A percentile compares a stretch with the other conserved stretches of the same genome.
These are phyloP conservation scores for Candida ulmi DNA, from an alignment of 805 yeast genomes.

Conservation along the genomic window DNA sequence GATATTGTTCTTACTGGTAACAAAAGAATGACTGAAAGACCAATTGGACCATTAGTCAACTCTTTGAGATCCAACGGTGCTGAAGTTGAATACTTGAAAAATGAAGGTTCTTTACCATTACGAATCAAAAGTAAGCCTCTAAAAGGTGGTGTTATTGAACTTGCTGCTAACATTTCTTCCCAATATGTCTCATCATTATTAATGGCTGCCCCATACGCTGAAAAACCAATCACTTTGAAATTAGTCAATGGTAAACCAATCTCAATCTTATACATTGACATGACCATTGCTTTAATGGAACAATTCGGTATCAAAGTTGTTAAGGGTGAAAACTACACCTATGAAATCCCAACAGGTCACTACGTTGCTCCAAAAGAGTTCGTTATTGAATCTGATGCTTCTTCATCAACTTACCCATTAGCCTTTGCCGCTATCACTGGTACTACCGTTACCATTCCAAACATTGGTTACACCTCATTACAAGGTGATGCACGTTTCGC, in stretches of 20 bases:
- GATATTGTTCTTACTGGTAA: constrained; percentile 81
- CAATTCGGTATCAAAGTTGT: constrained; percentile 79
- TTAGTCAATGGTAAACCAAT: constrained; percentile 96
- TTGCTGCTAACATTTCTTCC: constrained; percentile 94
- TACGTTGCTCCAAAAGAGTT: constrained; percentile 81
- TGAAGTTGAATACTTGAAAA: constrained; percentile 61
- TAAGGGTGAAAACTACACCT: constrained; percentile 76
- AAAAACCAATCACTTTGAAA: constrained; percentile 78
- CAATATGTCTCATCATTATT: constrained; percentile 94
- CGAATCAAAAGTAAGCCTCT: constrained; percentile 68
- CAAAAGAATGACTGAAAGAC: constrained; percentile 95
- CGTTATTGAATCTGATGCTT: constrained; percentile 93
- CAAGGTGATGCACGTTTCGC: constrained; percentile 99
- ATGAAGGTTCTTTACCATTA: constrained; percentile 81
- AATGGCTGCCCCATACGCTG: constrained; percentile 97
- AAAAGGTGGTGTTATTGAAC: constrained; percentile 86
- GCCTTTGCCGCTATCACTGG: constrained; percentile 98
- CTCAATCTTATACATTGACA: constrained; percentile 90
- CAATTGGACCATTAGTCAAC: constrained; percentile 93
- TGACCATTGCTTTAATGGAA: constrained; percentile 95
- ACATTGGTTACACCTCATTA: constrained; percentile 83
- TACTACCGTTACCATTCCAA: constrained; percentile 86
- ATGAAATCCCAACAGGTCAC: constrained; percentile 80
- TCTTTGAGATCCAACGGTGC: constrained; percentile 83
- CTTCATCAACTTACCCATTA: constrained; percentile 95